Evolutionary conservation across 177 flowering plant genomes (phyloP).

Genomic region (Tripterygium wilfordii): DNA sequence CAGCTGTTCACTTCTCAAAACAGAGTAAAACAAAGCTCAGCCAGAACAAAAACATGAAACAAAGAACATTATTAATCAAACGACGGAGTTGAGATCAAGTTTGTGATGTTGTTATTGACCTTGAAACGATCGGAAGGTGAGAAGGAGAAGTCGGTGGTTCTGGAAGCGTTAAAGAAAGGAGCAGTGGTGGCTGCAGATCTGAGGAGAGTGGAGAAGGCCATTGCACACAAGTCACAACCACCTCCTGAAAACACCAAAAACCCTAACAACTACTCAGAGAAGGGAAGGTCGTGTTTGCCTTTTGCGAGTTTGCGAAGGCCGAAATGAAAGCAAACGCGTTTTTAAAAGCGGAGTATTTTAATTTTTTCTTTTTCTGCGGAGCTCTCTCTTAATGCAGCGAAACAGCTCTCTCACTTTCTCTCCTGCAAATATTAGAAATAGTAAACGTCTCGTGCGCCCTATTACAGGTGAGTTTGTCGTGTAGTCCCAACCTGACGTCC

Average conservation of each 20-base stretch:
- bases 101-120: constrained; percentile 9
- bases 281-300: not conserved
- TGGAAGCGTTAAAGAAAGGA: constrained; percentile 17
- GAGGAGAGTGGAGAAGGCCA: constrained; percentile 30
- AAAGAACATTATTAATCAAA: too few species aligned
- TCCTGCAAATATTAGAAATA: too few species aligned
- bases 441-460: too few species aligned
- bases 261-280: not conserved
- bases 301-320: not conserved
- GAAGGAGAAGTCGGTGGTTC: constrained; percentile 14
- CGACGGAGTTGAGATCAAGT: not conserved
- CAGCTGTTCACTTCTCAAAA: too few species aligned
- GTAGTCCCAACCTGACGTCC: too few species aligned
- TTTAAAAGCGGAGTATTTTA: too few species aligned
- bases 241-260: not conserved
- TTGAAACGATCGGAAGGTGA: constrained; percentile 18
- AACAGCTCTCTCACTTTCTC: too few species aligned
- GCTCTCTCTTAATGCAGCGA: too few species aligned
- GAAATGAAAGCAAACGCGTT: too few species aligned
- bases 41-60: not conserved
- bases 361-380: too few species aligned
- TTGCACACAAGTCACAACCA: too few species aligned
- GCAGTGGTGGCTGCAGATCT: constrained; percentile 32
- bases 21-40: not conserved
- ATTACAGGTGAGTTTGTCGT: too few species aligned